These are phyloP conservation scores for Candida tammaniensis DNA, from an alignment of 805 yeast genomes.

Conservation along the genomic window DNA sequence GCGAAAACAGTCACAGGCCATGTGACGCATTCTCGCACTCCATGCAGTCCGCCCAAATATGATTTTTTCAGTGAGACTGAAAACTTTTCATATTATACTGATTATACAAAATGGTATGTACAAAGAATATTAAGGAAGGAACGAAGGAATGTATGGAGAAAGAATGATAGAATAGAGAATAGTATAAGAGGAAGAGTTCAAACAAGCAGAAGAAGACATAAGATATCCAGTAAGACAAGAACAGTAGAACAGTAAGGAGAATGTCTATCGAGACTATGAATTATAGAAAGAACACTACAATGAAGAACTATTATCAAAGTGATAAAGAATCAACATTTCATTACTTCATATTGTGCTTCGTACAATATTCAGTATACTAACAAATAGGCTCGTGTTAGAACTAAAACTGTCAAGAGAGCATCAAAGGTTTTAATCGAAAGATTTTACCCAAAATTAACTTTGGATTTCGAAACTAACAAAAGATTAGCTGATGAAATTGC, in stretches of 20 bases:
- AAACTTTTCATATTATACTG: too few relatives aligned
- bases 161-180: neutral
- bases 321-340: too few relatives aligned
- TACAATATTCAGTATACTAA: conserved; percentile 25
- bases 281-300: too few relatives aligned
- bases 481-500: conserved; percentile 98
- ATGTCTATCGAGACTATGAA: too few relatives aligned
- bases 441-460: conserved; percentile 99
- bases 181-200: neutral
- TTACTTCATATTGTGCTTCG: too few relatives aligned
- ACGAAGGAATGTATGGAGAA: neutral
- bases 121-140: neutral
- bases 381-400: conserved; percentile 98
- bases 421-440: conserved; percentile 99
- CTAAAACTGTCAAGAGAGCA: conserved; percentile 99
- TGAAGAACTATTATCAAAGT: too few relatives aligned
- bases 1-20: too few relatives aligned
- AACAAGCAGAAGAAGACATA: neutral
- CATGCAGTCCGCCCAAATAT: too few relatives aligned
- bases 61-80: neutral
- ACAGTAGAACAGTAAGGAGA: too few relatives aligned
- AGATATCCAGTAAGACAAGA: too few relatives aligned
- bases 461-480: conserved; percentile 99
- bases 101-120: conserved; percentile 7
- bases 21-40: too few relatives aligned